These are phyloP conservation scores for Pythium coloratum DNA, from an alignment of 352 stramenopile species.

Conservation along the genomic window DNA sequence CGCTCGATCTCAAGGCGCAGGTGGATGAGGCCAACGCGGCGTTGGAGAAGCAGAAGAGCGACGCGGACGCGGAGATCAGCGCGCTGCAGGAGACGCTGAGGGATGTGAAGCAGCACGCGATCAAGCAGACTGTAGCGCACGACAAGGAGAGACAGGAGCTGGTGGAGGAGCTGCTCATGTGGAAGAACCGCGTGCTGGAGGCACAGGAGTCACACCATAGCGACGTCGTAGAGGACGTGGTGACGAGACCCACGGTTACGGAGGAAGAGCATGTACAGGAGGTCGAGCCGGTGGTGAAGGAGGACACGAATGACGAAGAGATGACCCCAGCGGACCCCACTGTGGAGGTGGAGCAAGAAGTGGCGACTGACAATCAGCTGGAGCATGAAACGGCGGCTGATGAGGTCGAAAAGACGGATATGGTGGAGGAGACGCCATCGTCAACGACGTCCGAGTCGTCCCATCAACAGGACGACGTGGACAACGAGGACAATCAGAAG, in stretches of 20 bases:
- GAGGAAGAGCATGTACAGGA: constrained; percentile 1
- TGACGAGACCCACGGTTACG: background rate
- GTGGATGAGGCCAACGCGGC: constrained; percentile 14
- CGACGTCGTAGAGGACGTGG: constrained; percentile 4
- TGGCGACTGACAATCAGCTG: constrained; percentile 9
- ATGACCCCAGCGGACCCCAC: background rate
- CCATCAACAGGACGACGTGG: background rate
- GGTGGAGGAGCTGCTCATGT: constrained; percentile 25
- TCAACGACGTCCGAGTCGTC: constrained; percentile 7
- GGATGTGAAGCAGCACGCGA: constrained; percentile 21
- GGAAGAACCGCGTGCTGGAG: constrained; percentile 22
- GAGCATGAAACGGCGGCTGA: background rate
- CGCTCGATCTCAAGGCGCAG: constrained; percentile 26
- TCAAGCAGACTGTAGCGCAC: constrained; percentile 19
- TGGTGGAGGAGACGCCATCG: background rate
- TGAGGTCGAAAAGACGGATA: background rate
- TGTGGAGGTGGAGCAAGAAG: background rate
- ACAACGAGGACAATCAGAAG: background rate
- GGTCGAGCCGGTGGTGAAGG: background rate
- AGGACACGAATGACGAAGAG: background rate
- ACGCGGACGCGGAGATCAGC: constrained; percentile 6
- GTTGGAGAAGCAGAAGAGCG: constrained; percentile 15
- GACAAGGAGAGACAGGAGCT: constrained; percentile 27
- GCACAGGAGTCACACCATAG: background rate
- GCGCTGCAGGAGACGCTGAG: constrained; percentile 8